Percentiles rank a stretch among this genome's conserved stretches.
Evolutionary conservation across 2,329 filamentous ascomycete genomes (phyloP).

Genomic region (Clarireedia paspali): DNA sequence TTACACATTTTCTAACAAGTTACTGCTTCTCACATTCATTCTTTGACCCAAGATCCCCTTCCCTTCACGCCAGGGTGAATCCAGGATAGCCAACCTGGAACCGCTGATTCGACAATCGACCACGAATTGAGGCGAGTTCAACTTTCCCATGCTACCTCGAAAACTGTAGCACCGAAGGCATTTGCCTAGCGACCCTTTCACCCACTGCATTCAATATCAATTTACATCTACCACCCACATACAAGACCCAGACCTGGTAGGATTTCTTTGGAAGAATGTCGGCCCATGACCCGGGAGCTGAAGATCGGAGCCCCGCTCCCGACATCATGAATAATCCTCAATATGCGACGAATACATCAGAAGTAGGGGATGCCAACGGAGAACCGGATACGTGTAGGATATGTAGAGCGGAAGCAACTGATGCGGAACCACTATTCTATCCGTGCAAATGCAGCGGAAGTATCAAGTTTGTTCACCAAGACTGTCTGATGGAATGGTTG

Average conservation of each 20-base stretch:
- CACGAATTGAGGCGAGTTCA: background rate
- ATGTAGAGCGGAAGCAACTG: constrained; percentile 80
- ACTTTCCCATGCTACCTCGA: background rate
- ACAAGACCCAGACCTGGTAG: background rate
- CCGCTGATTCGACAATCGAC: background rate
- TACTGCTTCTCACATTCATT: too few relatives aligned
- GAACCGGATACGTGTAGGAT: constrained; percentile 83
- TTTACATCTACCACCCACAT: background rate
- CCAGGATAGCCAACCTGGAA: too few relatives aligned
- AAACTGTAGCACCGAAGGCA: background rate
- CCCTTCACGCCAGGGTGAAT: too few relatives aligned
- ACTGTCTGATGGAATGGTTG: constrained; percentile 97
- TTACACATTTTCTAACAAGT: too few relatives aligned
- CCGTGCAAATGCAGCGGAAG: constrained; percentile 98
- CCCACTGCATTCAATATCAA: background rate
- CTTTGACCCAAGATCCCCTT: too few relatives aligned
- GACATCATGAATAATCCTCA: constrained; percentile 52
- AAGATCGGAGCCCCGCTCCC: constrained; percentile 25
- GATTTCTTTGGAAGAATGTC: background rate
- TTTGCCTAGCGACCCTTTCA: background rate
- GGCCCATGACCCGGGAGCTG: background rate
- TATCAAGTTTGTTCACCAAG: constrained; percentile 97
- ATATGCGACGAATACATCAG: constrained; percentile 35
- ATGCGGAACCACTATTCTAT: constrained; percentile 83
- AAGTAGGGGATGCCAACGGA: constrained; percentile 24